Evolutionary conservation across 1,139 yeast genomes (phyloP), one percentile per base, ranked within the genome.

Genomic region (Protomyces inundatus): DNA sequence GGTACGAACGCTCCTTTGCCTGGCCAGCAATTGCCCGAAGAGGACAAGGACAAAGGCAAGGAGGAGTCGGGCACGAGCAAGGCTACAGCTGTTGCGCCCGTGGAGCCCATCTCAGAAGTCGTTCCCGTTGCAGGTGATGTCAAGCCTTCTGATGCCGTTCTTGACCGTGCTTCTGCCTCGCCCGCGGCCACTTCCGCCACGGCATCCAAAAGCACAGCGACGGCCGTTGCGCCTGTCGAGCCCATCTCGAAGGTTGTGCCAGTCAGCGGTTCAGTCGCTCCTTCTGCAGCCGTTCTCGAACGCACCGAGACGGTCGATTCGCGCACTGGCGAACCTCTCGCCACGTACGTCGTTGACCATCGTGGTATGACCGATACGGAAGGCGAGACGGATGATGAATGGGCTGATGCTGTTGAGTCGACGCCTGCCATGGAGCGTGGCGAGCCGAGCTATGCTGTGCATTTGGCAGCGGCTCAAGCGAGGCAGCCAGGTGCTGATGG

Each of bases 311-410:
- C 42, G 16, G 12, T 52, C 6, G 55, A 52, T 30, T 34, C 55
- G 12, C 39, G 33, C 55, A 23, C 42, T 3, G 55, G 42, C 35
- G 56, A 40, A 33, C 61, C 61, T 9, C 52, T 58, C 16, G 62
- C 62, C 6, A 52, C 52, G 30, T 58, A 58, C 42, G 53, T 39
- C 14, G 62, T 58, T 34, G 62, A 58, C 42, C 34, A 48, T 0
- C 55, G 52, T 9, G 62, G 62, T 56, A 58, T 58, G 62, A 58
- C 62, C 42, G 62, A 58, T 45, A 58, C 62, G 23, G 62, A 58
- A 30, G 62, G 62, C 51, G 62, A 58, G 62, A 58, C 62, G 14
- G 62, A 58, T 45, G 62, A 58, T 45, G 62, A 58, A 34, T 58
- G 62, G 62, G 52, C 62, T 4, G 62, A 58, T 30, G 62, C 62